Base-by-base conservation (phyloP, 306 rosid genomes). In the Albizia julibrissin region DNA sequence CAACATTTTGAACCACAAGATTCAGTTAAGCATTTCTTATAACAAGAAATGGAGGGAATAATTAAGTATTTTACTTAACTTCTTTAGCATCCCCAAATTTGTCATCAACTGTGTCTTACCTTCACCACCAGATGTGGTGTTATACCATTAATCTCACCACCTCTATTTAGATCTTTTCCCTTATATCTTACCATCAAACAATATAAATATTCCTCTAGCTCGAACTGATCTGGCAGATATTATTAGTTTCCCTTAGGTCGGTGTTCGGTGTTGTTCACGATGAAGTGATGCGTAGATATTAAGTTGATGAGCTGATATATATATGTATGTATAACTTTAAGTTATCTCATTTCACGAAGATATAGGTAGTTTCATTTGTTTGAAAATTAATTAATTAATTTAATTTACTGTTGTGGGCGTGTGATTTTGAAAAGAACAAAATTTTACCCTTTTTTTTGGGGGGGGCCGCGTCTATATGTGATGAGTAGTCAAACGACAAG, bases 401-500 rank as follows among this genome's bases (percentile, higher is more conserved):
- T 73, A 70, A 39, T 70, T 58, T 62, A 79, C 68, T 68, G 50
- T 24, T 62, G 79, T 75, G 79, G 33, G 73, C 84, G 84, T 82
- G 84, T 69, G 84, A 82, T 82, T 82, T 86, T 61, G 86, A 64
- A 71, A 79, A 31, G 69, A 61, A 77, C 46, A 64, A 54, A 70
- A 61, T 10, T 33, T 14, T 13, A 29, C 56, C 50, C 39, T 34
- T n/a, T 75, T 79, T 50, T 7, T 2, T 10, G 14, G 43, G 16
- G 71, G 2, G 24, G 8, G n/a, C n/a, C n/a, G n/a, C 22, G 75
- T 4, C 22, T 19, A 21, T 22, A 22, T 65, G 61, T 56, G 70
- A 34, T 56, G 54, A 37, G 58, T 47, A 47, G 81, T 81, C 83
- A 82, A 82, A 69, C 79, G 81, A 85, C 84, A 78, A 78, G 83